These are phyloP conservation scores for Eucalyptus paniculata DNA, from an alignment of 345 rosid species.

Conservation along the genomic window DNA sequence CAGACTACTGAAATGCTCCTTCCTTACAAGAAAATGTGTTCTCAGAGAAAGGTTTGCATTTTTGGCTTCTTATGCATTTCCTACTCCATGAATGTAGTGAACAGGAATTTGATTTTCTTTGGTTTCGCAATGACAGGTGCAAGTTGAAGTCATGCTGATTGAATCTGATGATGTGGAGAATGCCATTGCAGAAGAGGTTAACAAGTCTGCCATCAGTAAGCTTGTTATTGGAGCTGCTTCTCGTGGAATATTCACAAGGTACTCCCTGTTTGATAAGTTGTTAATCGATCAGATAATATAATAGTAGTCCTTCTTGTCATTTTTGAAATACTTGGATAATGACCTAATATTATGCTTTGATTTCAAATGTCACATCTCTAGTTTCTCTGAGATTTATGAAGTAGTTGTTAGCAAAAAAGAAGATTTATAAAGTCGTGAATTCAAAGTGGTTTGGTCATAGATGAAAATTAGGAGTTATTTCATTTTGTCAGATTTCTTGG, in stretches of 20 bases:
- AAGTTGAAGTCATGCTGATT: conserved; percentile 35
- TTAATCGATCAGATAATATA: not conserved
- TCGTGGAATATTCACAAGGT: conserved; percentile 57
- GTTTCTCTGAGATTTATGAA: not conserved
- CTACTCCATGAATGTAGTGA: not conserved
- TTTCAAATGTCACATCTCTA: not conserved
- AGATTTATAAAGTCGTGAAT: not conserved
- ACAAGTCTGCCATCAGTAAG: conserved; percentile 27
- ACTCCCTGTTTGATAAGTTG: not conserved
- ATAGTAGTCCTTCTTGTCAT: not conserved
- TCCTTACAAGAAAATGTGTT: conserved; percentile 57
- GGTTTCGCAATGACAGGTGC: conserved; percentile 18
- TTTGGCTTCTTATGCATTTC: not conserved
- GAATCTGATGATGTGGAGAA: conserved; percentile 62
- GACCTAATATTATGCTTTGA: not conserved
- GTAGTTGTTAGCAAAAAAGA: not conserved
- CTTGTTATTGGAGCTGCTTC: conserved; percentile 80
- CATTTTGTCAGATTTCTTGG: not conserved
- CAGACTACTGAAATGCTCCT: conserved; percentile 38
- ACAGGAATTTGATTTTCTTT: not conserved
- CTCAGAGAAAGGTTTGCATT: conserved; percentile 41
- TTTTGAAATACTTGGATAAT: not conserved
- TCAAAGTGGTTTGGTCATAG: not conserved
- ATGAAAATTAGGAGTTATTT: not conserved
- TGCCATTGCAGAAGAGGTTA: conserved; percentile 62